Percentiles rank a stretch among this genome's conserved stretches.
Evolutionary conservation across 2,329 filamentous ascomycete species (phyloP).

Genomic region (Akanthomyces muscarius): DNA sequence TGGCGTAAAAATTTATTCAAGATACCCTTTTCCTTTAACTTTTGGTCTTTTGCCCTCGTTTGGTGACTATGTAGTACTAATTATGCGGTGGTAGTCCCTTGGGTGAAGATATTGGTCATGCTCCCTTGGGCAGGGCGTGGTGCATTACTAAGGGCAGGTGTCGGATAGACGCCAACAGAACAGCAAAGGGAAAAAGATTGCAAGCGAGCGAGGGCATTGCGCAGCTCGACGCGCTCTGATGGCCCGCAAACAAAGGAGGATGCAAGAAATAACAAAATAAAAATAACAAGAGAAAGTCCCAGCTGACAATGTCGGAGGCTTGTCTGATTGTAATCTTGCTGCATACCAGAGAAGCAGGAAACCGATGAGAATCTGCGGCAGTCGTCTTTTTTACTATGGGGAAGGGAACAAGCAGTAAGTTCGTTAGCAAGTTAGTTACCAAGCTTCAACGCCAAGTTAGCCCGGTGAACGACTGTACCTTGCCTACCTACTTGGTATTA

Average conservation of each 20-base stretch:
- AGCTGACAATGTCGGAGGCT: constrained; percentile 4
- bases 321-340: constrained; percentile 14
- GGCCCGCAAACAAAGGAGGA: background rate
- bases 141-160: background rate
- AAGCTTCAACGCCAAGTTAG: too few species aligned
- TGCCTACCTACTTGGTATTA: too few species aligned
- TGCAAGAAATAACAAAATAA: background rate
- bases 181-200: background rate
- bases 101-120: constrained; percentile 11
- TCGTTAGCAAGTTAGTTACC: too few species aligned
- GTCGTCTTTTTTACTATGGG: constrained; percentile 1
- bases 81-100: constrained; percentile 1
- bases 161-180: background rate
- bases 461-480: too few species aligned
- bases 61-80: background rate
- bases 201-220: background rate
- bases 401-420: background rate
- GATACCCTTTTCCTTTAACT: constrained; percentile 11
- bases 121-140: constrained; percentile 12
- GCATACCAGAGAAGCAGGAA: constrained; percentile 9
- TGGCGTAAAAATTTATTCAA: constrained; percentile 17
- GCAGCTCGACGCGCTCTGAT: background rate
- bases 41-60: background rate
- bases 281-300: background rate
- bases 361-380: constrained; percentile 4